Percentiles rank a stretch among this genome's conserved stretches.
Evolutionary conservation across 2,329 filamentous ascomycete genomes (phyloP).

Genomic region (Domatiomyces catenatus): DNA sequence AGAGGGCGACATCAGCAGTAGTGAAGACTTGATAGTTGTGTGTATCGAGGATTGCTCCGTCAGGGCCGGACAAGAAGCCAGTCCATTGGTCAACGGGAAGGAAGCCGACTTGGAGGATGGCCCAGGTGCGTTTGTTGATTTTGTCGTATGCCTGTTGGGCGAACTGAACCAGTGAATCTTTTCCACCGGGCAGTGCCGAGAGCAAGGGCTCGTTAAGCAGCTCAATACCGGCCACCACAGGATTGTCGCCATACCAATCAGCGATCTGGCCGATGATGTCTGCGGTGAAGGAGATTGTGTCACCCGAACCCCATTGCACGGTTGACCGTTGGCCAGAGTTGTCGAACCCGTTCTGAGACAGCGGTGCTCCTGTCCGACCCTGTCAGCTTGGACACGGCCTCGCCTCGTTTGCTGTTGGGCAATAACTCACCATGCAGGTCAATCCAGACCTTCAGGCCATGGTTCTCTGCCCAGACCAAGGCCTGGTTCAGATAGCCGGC

Average conservation of each 20-base stretch:
- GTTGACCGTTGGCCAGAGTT: conserved; percentile 40
- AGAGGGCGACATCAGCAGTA: conserved; percentile 34
- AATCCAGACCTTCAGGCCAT: conserved; percentile 49
- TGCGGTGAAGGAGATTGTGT: conserved; percentile 28
- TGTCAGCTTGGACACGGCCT: conserved; percentile 1
- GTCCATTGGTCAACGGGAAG: conserved; percentile 41
- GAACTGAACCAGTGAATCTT: conserved; percentile 36
- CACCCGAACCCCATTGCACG: conserved; percentile 23
- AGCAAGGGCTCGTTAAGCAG: conserved; percentile 30
- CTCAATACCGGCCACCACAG: conserved; percentile 39
- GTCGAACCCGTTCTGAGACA: conserved; percentile 53
- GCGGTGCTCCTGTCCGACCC: conserved; percentile 30
- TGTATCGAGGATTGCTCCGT: conserved; percentile 45
- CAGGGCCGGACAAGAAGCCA: conserved; percentile 38
- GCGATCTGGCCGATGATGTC: conserved; percentile 43
- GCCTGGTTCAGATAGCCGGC: conserved; percentile 42
- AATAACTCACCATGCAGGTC: conserved; percentile 46
- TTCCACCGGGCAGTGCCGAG: conserved; percentile 20
- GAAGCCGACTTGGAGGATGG: conserved; percentile 41
- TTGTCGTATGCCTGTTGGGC: conserved; percentile 16
- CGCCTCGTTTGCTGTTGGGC: neutral
- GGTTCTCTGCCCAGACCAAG: conserved; percentile 41
- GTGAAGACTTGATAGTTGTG: conserved; percentile 56
- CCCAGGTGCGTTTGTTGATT: conserved; percentile 33
- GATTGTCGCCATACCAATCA: conserved; percentile 41